Percentiles rank a stretch among this genome's conserved stretches.
phyloP scores from a whole-genome alignment of 805 yeast genomes.

The Metschnikowia rubicola region DNA sequence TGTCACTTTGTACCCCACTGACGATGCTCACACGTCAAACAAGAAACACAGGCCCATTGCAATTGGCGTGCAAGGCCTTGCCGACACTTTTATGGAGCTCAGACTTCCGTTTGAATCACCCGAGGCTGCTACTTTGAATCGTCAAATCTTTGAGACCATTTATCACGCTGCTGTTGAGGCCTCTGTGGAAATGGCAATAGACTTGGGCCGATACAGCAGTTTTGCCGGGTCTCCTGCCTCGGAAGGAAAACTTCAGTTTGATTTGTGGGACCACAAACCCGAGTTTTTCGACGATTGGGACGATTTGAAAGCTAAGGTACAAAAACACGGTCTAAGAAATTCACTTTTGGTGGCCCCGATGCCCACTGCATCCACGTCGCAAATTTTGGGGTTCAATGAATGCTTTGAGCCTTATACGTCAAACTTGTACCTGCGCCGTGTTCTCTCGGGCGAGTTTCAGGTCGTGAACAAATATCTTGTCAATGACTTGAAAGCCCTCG shows the following conservation, averaged over 20 bases:
- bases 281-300: slow-evolving; percentile 82
- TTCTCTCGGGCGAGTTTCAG: slow-evolving; percentile 90
- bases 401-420: slow-evolving; percentile 97
- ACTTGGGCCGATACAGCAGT: slow-evolving; percentile 65
- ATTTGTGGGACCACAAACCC: slow-evolving; percentile 81
- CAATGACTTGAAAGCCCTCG: slow-evolving; percentile 75
- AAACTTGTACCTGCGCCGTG: slow-evolving; percentile 86
- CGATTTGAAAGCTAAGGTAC: slow-evolving; percentile 54
- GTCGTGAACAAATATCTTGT: slow-evolving; percentile 84
- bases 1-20: slow-evolving; percentile 79
- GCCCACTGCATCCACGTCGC: slow-evolving; percentile 99
- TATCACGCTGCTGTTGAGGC: slow-evolving; percentile 91
- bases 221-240: slow-evolving; percentile 90
- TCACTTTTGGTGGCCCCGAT: slow-evolving; percentile 88
- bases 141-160: slow-evolving; percentile 89
- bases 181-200: slow-evolving; percentile 74
- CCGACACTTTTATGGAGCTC: slow-evolving; percentile 78
- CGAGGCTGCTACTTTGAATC: slow-evolving; percentile 71
- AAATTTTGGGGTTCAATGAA: slow-evolving; percentile 88
- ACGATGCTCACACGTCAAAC: slow-evolving; percentile 71
- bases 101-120: slow-evolving; percentile 83
- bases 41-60: slow-evolving; percentile 88
- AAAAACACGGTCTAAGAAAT: slow-evolving; percentile 72
- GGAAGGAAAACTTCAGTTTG: slow-evolving; percentile 78
- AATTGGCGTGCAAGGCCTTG: slow-evolving; percentile 97